Evolutionary conservation across 257 asterid species (phyloP).

Genomic region (Agastache rugosa): DNA sequence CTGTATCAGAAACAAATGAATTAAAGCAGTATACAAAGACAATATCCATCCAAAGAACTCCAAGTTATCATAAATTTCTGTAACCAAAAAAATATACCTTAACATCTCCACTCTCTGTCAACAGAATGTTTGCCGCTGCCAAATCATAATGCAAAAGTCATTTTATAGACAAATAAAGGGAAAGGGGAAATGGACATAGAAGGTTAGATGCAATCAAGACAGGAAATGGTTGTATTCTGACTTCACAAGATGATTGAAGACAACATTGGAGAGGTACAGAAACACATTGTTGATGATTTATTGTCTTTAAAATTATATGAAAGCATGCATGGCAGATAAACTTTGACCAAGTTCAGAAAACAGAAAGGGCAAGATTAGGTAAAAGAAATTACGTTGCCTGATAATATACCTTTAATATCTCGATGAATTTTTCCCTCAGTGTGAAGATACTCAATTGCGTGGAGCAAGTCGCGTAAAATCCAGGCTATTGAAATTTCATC

Average conservation of each 20-base stretch:
- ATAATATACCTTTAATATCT: slow-evolving; percentile 86
- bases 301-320: slow-evolving; percentile 14
- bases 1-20: slow-evolving; percentile 46
- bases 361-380: not conserved
- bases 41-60: slow-evolving; percentile 20
- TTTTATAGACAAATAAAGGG: slow-evolving; percentile 20
- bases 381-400: slow-evolving; percentile 21
- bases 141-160: slow-evolving; percentile 35
- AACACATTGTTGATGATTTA: slow-evolving; percentile 17
- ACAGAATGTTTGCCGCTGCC: slow-evolving; percentile 97
- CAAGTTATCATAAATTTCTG: slow-evolving; percentile 18
- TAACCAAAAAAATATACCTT: slow-evolving; percentile 61
- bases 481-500: slow-evolving; percentile 97
- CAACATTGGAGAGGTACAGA: slow-evolving; percentile 3
- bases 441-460: slow-evolving; percentile 96
- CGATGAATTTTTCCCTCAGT: slow-evolving; percentile 98
- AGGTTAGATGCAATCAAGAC: slow-evolving; percentile 31
- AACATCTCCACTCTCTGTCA: slow-evolving; percentile 97
- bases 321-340: slow-evolving; percentile 18
- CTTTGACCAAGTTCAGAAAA: slow-evolving; percentile 16
- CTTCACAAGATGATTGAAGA: slow-evolving; percentile 24
- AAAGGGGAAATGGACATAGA: slow-evolving; percentile 1
- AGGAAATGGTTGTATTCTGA: slow-evolving; percentile 18
- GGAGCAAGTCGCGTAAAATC: slow-evolving; percentile 93
- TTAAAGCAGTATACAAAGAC: slow-evolving; percentile 10